Base-by-base conservation (phyloP, 2,329 filamentous ascomycete species). In the Neoarthrinium moseri region DNA sequence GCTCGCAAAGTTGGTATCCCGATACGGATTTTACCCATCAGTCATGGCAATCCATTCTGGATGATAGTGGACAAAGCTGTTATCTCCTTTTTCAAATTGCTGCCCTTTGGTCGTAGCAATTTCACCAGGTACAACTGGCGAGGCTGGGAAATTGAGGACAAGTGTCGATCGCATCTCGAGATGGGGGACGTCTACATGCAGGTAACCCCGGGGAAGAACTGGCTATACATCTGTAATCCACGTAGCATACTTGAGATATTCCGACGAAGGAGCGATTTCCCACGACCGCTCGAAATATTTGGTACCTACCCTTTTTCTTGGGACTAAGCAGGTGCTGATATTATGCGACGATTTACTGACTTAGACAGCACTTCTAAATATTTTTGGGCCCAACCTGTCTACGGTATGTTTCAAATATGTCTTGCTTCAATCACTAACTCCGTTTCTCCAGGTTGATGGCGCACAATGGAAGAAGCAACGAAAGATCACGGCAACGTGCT, bases 401-500 rank as follows among this genome's bases (percentile, higher is more conserved):
- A 53, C 51, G 2, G 50, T 52, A 23, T 39, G 47, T 20, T 2
- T 21, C 10, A 24, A n/a, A 15, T 29, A 13, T 2, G 6, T 15
- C n/a, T 6, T 17, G 15, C 12, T 5, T 26, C n/a, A 18, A 17
- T 10, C 3, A 12, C 10, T 10, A 17, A 20, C 12, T 1, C 6
- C 5, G 20, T 1, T 5, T 39, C 6, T 4, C 3, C 13, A 54
- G 50, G 47, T 39, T 8, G 37, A 52, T 30, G 56, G 47, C 22
- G 21, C 32, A 18, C 21, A 47, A 20, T 56, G 56, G 56, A 51
- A 51, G 13, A 46, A 32, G 5, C 57, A 62, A 22, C 56, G 63
- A 2, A 59, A 51, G 34, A 50, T 64, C 2, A 52, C 58, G 1
- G 42, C 52, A 1, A 41, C 24, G 1, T 63, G 53, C 24, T 64